phyloP scores from a whole-genome alignment of 2,329 filamentous ascomycete genomes.

The Nothopassalora personata region DNA sequence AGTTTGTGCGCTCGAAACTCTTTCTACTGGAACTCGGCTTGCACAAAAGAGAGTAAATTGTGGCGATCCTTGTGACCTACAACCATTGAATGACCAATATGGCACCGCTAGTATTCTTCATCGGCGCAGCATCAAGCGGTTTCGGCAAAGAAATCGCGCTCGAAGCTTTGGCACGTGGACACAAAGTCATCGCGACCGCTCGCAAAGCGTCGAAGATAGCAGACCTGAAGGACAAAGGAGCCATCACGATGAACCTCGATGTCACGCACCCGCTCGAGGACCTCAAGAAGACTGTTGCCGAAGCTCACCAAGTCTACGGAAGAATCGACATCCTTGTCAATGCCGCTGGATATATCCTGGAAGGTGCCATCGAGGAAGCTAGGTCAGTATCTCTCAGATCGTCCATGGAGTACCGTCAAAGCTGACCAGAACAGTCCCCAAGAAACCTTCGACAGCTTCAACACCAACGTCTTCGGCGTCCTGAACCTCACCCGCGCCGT shows the following conservation, averaged over 20 bases:
- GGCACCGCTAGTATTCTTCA: constrained; percentile 24
- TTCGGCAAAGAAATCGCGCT: constrained; percentile 44
- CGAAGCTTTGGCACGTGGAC: constrained; percentile 39
- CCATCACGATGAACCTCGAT: constrained; percentile 30
- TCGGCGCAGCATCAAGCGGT: constrained; percentile 43
- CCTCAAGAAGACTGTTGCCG: constrained; percentile 33
- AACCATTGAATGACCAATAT: neutral
- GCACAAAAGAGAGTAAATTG: too few species aligned
- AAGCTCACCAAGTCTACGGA: constrained; percentile 32
- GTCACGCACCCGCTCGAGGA: constrained; percentile 37
- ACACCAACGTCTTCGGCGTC: constrained; percentile 23
- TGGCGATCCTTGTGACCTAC: too few species aligned
- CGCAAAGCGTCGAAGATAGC: constrained; percentile 29
- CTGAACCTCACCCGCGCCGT: constrained; percentile 22
- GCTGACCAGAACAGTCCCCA: constrained; percentile 1
- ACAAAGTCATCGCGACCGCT: constrained; percentile 44
- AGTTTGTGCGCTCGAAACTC: too few species aligned
- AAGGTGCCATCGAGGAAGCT: constrained; percentile 17
- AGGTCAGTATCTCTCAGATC: neutral
- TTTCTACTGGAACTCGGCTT: too few species aligned
- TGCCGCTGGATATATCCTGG: constrained; percentile 34
- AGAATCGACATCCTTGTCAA: constrained; percentile 39
- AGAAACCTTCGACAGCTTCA: constrained; percentile 17
- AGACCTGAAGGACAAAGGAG: constrained; percentile 15
- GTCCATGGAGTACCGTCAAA: neutral